phyloP scores from a whole-genome alignment of 1,284 basidiomycete species.

The Salmacisia buchloeana region DNA sequence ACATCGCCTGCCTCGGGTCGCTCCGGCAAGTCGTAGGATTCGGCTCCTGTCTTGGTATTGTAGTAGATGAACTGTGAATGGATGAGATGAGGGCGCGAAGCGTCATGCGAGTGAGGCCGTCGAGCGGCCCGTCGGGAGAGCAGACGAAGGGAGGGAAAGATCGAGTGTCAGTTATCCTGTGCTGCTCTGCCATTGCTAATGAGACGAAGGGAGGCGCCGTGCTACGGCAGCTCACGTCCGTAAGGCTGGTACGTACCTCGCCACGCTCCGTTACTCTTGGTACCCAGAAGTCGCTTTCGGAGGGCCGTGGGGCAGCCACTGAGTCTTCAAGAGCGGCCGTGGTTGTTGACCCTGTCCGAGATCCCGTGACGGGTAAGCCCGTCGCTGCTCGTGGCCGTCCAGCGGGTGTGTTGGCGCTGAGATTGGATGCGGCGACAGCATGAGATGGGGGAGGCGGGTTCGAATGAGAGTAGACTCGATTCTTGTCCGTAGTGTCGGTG shows the following conservation, averaged over 20 bases:
- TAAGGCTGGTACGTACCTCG: slow-evolving; percentile 43
- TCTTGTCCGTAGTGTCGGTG: background rate
- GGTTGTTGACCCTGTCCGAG: background rate
- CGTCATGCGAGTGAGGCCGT: background rate
- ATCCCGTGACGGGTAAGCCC: slow-evolving; percentile 11
- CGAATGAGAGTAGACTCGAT: background rate
- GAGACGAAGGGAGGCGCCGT: background rate
- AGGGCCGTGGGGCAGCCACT: background rate
- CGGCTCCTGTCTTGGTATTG: slow-evolving; percentile 82
- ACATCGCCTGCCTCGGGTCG: background rate
- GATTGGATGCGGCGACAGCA: slow-evolving; percentile 9
- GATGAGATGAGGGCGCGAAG: background rate
- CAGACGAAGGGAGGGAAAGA: background rate
- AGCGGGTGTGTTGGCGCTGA: background rate
- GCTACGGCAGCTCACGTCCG: background rate
- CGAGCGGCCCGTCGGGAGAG: slow-evolving; percentile 9
- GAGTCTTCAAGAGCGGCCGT: background rate
- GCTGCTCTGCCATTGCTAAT: background rate
- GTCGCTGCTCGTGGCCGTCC: slow-evolving; percentile 28
- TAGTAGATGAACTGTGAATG: slow-evolving; percentile 93
- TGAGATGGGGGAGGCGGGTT: slow-evolving; percentile 16
- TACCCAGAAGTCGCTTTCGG: slow-evolving; percentile 52
- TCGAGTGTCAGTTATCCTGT: background rate
- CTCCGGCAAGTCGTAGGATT: slow-evolving; percentile 71
- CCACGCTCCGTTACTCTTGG: slow-evolving; percentile 52